These are phyloP conservation scores for Globisporangium polare DNA, from an alignment of 352 stramenopile genomes.

Conservation along the genomic window DNA sequence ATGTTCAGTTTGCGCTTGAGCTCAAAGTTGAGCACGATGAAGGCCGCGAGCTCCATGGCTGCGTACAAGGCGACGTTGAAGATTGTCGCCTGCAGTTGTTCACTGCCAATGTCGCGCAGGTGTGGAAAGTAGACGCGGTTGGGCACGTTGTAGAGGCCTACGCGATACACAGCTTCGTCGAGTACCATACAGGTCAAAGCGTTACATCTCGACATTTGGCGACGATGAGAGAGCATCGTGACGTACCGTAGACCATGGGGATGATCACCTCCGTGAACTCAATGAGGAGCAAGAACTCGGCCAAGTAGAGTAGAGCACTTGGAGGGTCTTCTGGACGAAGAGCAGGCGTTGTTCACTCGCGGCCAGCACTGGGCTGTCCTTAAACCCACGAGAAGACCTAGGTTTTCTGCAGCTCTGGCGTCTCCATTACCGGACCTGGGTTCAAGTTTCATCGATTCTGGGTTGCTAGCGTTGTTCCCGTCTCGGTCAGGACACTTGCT, in stretches of 20 bases:
- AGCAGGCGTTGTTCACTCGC: conserved; percentile 15
- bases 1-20: conserved; percentile 21
- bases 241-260: conserved; percentile 17
- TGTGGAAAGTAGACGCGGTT: conserved; percentile 34
- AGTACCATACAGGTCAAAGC: too few relatives aligned
- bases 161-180: conserved; percentile 21
- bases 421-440: too few relatives aligned
- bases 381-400: too few relatives aligned
- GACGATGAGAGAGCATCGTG: too few relatives aligned
- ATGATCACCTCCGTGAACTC: conserved; percentile 21
- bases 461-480: too few relatives aligned
- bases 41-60: conserved; percentile 14
- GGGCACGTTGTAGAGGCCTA: conserved; percentile 26
- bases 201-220: too few relatives aligned
- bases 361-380: background rate
- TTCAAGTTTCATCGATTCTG: too few relatives aligned
- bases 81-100: conserved; percentile 16
- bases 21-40: conserved; percentile 17
- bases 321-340: conserved; percentile 17
- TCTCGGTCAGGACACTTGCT: too few relatives aligned
- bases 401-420: too few relatives aligned
- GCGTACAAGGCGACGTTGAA: conserved; percentile 31
- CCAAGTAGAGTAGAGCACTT: conserved; percentile 37
- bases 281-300: conserved; percentile 35
- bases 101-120: conserved; percentile 17